Conservation (phyloP, 805 yeast species). For the Metschnikowia baotianmanensis region DNA sequence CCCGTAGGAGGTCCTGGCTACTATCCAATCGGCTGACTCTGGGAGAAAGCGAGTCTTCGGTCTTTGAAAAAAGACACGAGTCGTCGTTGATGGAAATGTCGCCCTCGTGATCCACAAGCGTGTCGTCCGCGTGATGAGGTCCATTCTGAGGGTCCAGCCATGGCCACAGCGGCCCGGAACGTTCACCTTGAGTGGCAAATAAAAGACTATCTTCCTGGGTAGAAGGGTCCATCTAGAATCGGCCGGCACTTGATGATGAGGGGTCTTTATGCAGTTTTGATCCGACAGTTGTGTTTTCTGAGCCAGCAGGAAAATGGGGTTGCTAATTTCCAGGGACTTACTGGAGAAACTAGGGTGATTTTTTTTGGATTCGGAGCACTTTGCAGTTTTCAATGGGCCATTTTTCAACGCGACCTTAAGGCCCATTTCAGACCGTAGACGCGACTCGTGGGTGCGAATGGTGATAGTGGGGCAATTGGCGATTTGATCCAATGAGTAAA, state of each 20-base stretch:
- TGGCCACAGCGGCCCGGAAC: slow-evolving; percentile 5
- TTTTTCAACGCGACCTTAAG: too few species aligned
- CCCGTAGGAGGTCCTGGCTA: not conserved
- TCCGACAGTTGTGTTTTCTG: too few species aligned
- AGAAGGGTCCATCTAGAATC: slow-evolving; percentile 7
- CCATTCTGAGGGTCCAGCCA: slow-evolving; percentile 8
- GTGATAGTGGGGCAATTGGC: too few species aligned
- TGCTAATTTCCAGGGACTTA: too few species aligned
- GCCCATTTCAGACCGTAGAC: too few species aligned
- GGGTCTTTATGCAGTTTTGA: too few species aligned
- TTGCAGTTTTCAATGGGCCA: too few species aligned
- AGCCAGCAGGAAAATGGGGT: too few species aligned
- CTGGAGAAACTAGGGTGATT: too few species aligned
- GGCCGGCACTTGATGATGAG: not conserved
- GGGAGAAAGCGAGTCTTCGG: slow-evolving; percentile 1
- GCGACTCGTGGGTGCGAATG: too few species aligned
- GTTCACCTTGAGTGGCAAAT: slow-evolving; percentile 23
- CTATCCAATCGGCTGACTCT: slow-evolving; percentile 1
- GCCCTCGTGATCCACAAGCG: slow-evolving; percentile 9
- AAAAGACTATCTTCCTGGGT: slow-evolving; percentile 30
- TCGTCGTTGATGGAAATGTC: slow-evolving; percentile 7
- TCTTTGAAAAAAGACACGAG: slow-evolving; percentile 9
- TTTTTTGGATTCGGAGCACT: too few species aligned
- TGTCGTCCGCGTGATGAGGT: slow-evolving; percentile 3
- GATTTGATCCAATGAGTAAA: too few species aligned